phyloP scores from a whole-genome alignment of 2,329 filamentous ascomycete species.

The Xylariaceae sp. region DNA sequence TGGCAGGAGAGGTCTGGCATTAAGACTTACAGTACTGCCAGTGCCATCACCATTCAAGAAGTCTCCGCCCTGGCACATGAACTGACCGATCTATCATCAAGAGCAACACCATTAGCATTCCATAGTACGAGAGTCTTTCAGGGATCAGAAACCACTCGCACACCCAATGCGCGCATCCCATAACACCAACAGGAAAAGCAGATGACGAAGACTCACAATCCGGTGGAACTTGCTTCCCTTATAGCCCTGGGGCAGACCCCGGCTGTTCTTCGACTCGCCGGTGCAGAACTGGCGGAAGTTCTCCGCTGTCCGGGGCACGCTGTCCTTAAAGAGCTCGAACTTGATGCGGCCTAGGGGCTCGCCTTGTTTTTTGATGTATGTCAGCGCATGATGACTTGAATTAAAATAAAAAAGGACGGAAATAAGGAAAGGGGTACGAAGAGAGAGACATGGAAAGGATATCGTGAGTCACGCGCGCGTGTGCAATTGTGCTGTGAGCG shows the following conservation, averaged over 20 bases:
- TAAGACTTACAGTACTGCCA: constrained; percentile 55
- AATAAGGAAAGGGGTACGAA: not conserved
- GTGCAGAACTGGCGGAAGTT: constrained; percentile 98
- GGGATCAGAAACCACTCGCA: not conserved
- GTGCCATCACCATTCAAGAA: constrained; percentile 92
- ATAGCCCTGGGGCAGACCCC: constrained; percentile 81
- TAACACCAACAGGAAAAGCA: not conserved
- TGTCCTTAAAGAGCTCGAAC: constrained; percentile 83
- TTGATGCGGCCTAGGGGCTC: constrained; percentile 82
- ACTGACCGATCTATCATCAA: constrained; percentile 74
- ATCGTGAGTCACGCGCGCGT: too few species aligned
- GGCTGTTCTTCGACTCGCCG: constrained; percentile 76
- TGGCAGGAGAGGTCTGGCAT: not conserved
- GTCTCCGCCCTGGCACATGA: constrained; percentile 97
- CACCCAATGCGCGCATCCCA: not conserved
- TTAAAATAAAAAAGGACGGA: not conserved
- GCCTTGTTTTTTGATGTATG: constrained; percentile 45
- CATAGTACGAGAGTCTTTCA: not conserved
- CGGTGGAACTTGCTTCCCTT: constrained; percentile 93
- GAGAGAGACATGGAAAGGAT: not conserved
- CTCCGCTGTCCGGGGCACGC: constrained; percentile 82
- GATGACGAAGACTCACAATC: constrained; percentile 58
- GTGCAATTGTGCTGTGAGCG: too few species aligned
- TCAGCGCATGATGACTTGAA: not conserved
- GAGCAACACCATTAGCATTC: constrained; percentile 3